Conservation (phyloP, 2,329 filamentous ascomycete genomes). For the Sphaerulina populicola region DNA sequence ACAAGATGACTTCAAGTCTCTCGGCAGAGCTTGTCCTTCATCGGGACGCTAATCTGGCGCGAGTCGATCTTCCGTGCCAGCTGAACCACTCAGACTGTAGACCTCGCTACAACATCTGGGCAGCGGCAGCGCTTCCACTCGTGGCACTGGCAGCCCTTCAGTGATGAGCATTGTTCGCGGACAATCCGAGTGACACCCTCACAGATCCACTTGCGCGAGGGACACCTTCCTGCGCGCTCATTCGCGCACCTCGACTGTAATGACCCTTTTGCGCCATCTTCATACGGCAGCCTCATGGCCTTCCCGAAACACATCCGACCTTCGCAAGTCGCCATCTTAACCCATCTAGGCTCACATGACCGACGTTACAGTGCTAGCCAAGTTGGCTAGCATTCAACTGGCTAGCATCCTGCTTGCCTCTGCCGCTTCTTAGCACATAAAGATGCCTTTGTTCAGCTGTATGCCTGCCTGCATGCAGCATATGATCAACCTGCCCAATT, state of each 20-base stretch:
- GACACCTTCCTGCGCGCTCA: conserved; percentile 1
- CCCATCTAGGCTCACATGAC: conserved; percentile 11
- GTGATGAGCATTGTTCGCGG: conserved; percentile 2
- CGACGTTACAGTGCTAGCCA: not conserved
- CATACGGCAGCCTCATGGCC: not conserved
- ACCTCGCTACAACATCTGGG: not conserved
- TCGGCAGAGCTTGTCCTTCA: conserved; percentile 11
- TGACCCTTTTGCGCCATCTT: conserved; percentile 6
- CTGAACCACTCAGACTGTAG: conserved; percentile 3
- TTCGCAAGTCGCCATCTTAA: conserved; percentile 2
- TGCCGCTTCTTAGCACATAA: not conserved
- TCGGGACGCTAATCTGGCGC: conserved; percentile 3
- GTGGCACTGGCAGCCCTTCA: not conserved
- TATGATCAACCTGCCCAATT: conserved; percentile 12
- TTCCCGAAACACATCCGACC: conserved; percentile 16
- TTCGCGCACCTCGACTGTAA: conserved; percentile 7
- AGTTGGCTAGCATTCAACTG: not conserved
- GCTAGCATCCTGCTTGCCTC: conserved; percentile 1
- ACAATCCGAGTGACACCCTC: not conserved
- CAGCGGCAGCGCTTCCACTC: not conserved
- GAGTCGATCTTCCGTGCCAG: conserved; percentile 2
- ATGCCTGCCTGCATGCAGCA: not conserved
- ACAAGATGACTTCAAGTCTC: conserved; percentile 10
- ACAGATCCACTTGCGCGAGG: not conserved
- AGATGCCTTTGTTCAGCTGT: not conserved